These are phyloP conservation scores for Starmera amethionina DNA, from an alignment of 805 yeast genomes.

Conservation along the genomic window DNA sequence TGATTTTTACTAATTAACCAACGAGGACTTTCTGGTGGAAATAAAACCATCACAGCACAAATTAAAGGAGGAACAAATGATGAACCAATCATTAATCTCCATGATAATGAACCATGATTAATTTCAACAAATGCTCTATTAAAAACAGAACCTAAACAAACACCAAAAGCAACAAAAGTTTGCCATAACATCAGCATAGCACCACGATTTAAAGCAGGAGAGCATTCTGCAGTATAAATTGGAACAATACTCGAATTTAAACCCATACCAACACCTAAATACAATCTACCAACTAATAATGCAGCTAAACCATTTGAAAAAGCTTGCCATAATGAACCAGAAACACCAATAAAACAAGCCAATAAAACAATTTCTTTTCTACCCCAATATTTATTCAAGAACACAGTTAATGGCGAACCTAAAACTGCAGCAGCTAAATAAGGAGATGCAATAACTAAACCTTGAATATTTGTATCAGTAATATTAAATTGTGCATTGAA, in stretches of 20 bases:
- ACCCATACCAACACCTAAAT: conserved; percentile 59
- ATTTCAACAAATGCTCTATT: conserved; percentile 46
- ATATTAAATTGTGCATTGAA: conserved; percentile 38
- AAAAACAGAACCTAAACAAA: conserved; percentile 55
- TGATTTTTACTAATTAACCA: conserved; percentile 51
- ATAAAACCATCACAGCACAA: conserved; percentile 39
- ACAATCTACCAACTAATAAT: conserved; percentile 47
- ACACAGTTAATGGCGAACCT: conserved; percentile 48
- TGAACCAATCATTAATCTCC: conserved; percentile 63
- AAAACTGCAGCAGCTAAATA: conserved; percentile 48
- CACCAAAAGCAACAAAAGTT: conserved; percentile 67
- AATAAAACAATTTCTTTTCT: conserved; percentile 51
- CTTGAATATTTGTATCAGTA: conserved; percentile 34
- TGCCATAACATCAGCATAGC: conserved; percentile 66
- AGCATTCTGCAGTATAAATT: conserved; percentile 52
- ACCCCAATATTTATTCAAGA: conserved; percentile 41
- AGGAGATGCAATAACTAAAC: conserved; percentile 57
- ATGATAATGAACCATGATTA: conserved; percentile 32
- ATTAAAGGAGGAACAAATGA: conserved; percentile 51
- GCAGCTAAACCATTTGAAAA: conserved; percentile 53
- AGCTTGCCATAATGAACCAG: conserved; percentile 57
- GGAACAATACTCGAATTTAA: conserved; percentile 62
- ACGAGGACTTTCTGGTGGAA: conserved; percentile 63
- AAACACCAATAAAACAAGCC: conserved; percentile 46
- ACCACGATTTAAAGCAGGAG: conserved; percentile 52